Evolutionary conservation across 495 filamentous ascomycete genomes (phyloP).

Genomic region (Pyronema omphalodes): DNA sequence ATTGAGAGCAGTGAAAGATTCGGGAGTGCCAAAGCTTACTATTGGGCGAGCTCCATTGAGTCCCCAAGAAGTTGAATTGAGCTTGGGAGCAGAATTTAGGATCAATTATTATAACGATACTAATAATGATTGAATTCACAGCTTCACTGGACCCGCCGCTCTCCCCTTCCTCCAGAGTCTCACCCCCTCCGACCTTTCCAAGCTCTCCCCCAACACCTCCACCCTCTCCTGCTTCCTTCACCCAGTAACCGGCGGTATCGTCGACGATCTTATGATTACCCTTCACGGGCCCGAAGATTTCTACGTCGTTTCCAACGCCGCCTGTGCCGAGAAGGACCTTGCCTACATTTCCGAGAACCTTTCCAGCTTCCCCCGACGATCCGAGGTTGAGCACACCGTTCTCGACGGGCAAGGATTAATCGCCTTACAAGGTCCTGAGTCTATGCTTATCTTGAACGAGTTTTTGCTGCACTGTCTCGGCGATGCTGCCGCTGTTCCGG

Average conservation of each 20-base stretch:
- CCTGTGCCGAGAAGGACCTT: slow-evolving; percentile 68
- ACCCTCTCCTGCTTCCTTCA: slow-evolving; percentile 69
- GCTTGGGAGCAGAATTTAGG: no score
- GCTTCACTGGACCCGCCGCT: slow-evolving; percentile 60
- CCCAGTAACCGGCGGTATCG: slow-evolving; percentile 65
- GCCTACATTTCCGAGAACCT: slow-evolving; percentile 52
- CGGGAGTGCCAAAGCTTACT: background rate
- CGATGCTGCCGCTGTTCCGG: slow-evolving; percentile 26
- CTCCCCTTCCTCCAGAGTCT: slow-evolving; percentile 57
- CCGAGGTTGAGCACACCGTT: slow-evolving; percentile 50
- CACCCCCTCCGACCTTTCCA: slow-evolving; percentile 49
- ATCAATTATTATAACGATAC: background rate
- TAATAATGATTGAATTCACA: background rate
- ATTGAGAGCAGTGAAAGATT: background rate
- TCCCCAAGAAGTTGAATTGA: no score
- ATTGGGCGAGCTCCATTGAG: no score
- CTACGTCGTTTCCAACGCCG: slow-evolving; percentile 95
- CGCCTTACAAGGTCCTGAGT: slow-evolving; percentile 72
- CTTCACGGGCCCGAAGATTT: slow-evolving; percentile 48
- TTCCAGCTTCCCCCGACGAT: slow-evolving; percentile 28
- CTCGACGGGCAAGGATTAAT: slow-evolving; percentile 48
- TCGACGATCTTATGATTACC: slow-evolving; percentile 85
- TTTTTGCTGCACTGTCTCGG: slow-evolving; percentile 31
- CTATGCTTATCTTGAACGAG: slow-evolving; percentile 41
- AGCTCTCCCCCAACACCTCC: slow-evolving; percentile 40